Evolutionary conservation across 805 yeast genomes (phyloP), one percentile per base, ranked within the genome.

Genomic region (Candida insectorum): DNA sequence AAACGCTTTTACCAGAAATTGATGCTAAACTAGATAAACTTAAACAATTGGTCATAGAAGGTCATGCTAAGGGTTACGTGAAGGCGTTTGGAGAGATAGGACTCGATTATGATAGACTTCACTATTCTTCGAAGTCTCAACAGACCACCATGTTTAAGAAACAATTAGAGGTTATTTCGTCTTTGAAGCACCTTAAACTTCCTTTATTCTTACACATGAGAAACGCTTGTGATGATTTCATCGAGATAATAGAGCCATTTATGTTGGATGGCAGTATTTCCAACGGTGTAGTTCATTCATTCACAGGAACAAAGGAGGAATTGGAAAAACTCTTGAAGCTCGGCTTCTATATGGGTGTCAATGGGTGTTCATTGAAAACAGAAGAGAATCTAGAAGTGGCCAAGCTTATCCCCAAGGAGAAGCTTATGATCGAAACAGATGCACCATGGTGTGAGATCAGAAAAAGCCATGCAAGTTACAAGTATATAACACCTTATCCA

Each of bases 371-470:
- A 2, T 70, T 93, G 44, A 84, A 82, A 50, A 77, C 85, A 0
- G 76, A 75, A 36, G 88, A 83, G 42, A 87, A 85, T 50, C 59
- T 88, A 10, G 68, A 70, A 17, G 87, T 81, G 16, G 86, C 81
- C 0, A 60, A 63, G 26, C 48, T 54, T 16, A 73, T 93, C n/a
- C 97, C 97, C 0, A 49, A 78, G 6, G 76, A 79, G 4, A 73
- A 69, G 48, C 56, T 93, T 26, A 59, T 91, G 71, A 73, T 93
- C 7, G 99, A 93, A 54, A 91, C 97, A 0, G 98, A 93, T 60
- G 88, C 97, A 3, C 98, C 99, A 1, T 93, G 98, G 98, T 93
- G 99, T 63, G 97, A 89, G 52, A 77, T 93, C 28, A 70, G 94
- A 38, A 84, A 77, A 44, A 72, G 93, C 7, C 96, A 87, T 54